Percentiles rank a stretch among this genome's conserved stretches.
phyloP scores from a whole-genome alignment of 768 basidiomycete species.

The Lactarius sanguifluus region DNA sequence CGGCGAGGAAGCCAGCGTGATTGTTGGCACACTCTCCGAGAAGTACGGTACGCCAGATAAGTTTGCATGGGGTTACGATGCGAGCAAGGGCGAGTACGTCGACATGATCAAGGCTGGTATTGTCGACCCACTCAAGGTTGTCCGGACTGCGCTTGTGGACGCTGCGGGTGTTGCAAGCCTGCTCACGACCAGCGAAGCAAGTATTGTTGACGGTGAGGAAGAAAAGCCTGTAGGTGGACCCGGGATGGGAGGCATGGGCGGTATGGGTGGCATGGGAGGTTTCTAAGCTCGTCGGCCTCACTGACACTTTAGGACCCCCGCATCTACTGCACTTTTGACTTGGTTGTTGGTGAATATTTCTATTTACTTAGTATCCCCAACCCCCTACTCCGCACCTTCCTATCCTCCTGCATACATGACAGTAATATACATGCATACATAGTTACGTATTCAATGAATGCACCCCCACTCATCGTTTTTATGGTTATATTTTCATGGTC shows the following conservation, averaged over 20 bases:
- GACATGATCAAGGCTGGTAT: slow-evolving; percentile 96
- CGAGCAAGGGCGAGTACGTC: slow-evolving; percentile 86
- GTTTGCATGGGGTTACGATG: slow-evolving; percentile 88
- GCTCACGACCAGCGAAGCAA: slow-evolving; percentile 90
- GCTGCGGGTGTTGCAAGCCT: slow-evolving; percentile 92
- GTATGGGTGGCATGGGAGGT: slow-evolving; percentile 61
- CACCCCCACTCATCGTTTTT: slow-evolving; percentile 26
- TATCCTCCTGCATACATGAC: not conserved
- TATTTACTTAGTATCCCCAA: not conserved
- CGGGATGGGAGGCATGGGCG: slow-evolving; percentile 55
- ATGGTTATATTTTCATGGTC: not conserved
- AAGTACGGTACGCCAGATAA: slow-evolving; percentile 71
- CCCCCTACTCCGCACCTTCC: not conserved
- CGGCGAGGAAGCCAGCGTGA: slow-evolving; percentile 90
- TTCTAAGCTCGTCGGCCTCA: slow-evolving; percentile 36
- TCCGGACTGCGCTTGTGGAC: slow-evolving; percentile 88
- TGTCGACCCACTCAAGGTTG: slow-evolving; percentile 95
- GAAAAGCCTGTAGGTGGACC: slow-evolving; percentile 55
- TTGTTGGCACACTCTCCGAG: slow-evolving; percentile 80
- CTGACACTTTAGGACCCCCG: not conserved
- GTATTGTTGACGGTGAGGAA: slow-evolving; percentile 90
- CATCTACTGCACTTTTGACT: not conserved
- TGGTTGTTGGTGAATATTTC: not conserved
- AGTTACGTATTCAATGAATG: slow-evolving; percentile 23
- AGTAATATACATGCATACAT: slow-evolving; percentile 23